Base-by-base conservation (phyloP, 768 basidiomycete genomes). In the Scleroderma citrinum region DNA sequence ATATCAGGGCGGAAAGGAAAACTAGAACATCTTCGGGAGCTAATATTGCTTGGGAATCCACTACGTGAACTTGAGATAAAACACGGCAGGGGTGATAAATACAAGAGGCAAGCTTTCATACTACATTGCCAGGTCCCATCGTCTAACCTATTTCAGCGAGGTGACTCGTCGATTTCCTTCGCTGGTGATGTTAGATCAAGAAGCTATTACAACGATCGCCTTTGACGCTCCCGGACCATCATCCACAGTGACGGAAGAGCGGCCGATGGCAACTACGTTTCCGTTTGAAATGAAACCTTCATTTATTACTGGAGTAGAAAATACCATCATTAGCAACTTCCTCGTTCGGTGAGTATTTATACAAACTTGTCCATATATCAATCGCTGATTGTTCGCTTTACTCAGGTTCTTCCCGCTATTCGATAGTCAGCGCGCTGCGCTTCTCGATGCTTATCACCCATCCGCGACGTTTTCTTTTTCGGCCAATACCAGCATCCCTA, bases 391-490 rank as follows among this genome's bases (percentile, higher is more conserved):
- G 31, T 39, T 55, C 48, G 48, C 49, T 8, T 47, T 41, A 48
- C 34, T 11, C 52, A 94, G 91, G 43, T 96, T 86, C 68, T 93
- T 97, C 70, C 80, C 84, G 8, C 64, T 81, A 2, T 94, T 89
- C 65, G 96, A 99, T 64, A 76, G 70, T 17, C 80, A 88, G 54
- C 82, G 95, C 16, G 67, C 75, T 0, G 68, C 73, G 0, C 76
- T 97, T 6, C 59, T 78, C 14, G 74, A 84, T 40, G 90, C 77
- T 17, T 99, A 98, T 63, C 80, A 88, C 51, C 81, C 87, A 1
- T 70, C 78, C 11, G 88, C 94, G n/a, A 94, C 92, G 7, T 93
- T 97, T 64, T 96, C 93, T 1, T 87, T 85, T 63, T 87, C 85
- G 17, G 80, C 81, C 58, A 94, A 93, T 63, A 94, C 93, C 1